Evolutionary conservation across 2,329 filamentous ascomycete species (phyloP).

Genomic region (Monilinia polystroma): DNA sequence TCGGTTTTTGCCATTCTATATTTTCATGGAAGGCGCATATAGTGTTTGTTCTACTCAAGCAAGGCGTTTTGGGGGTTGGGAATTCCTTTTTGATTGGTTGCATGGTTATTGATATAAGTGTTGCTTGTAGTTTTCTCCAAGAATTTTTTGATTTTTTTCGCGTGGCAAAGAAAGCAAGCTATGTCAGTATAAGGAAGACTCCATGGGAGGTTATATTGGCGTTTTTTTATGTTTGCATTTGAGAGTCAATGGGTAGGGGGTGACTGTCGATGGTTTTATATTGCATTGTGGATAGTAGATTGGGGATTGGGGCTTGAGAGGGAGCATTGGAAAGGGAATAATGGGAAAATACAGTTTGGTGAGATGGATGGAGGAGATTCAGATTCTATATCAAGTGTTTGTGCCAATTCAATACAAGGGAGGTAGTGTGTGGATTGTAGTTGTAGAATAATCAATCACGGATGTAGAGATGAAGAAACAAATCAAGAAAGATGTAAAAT

Average conservation of each 20-base stretch:
- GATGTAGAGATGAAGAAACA: background rate
- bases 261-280: background rate
- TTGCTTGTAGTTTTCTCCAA: background rate
- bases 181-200: slow-evolving; percentile 7
- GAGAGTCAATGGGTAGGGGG: too few relatives aligned
- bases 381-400: slow-evolving; percentile 1
- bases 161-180: slow-evolving; percentile 4
- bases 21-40: slow-evolving; percentile 7
- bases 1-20: background rate
- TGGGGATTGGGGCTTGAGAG: background rate
- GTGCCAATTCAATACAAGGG: slow-evolving; percentile 5
- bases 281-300: background rate
- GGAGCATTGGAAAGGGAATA: background rate
- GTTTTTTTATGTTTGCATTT: slow-evolving; percentile 10
- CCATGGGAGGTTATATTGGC: slow-evolving; percentile 7
- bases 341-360: slow-evolving; percentile 1
- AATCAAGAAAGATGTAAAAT: background rate
- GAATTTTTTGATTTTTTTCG: background rate
- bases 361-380: background rate
- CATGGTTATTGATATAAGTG: slow-evolving; percentile 8
- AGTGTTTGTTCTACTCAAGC: slow-evolving; percentile 11
- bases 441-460: background rate
- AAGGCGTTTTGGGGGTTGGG: slow-evolving; percentile 8
- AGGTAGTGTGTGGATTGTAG: slow-evolving; percentile 9
- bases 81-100: background rate